Evolutionary conservation across 495 filamentous ascomycete genomes (phyloP), one percentile per base, ranked within the genome.

Genomic region (Podospora pseudocomata): DNA sequence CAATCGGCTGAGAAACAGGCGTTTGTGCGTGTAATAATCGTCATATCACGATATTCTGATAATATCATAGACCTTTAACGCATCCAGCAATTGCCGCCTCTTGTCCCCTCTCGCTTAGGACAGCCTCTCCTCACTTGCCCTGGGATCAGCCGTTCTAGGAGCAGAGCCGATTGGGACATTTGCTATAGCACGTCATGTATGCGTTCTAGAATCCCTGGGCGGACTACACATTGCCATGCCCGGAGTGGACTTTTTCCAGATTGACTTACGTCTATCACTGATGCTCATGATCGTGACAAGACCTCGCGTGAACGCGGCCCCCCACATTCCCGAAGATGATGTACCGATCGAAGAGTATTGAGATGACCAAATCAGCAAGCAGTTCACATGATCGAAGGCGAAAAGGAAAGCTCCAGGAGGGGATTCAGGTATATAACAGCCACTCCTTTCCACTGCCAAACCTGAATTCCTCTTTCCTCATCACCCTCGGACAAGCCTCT

Each of bases 31-130:
- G 39, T 1, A 49, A 49, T 58, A 58, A 4, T 26, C 55, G n/a
- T 26, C 55, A 58, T 58, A 58, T 58, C n/a, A 58, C 55, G 55
- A 58, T 58, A 58, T 58, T 4, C 55, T 58, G 55, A 23, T n/a
- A 19, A 58, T 58, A 58, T 58, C 55, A 58, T 58, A 58, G 13
- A 58, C 9, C 3, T 20, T 20, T 23, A 58, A 5, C 4, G n/a
- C 55, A 58, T 58, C 13, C 6, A 58, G 11, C 19, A 58, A 58
- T 58, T 26, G 55, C 23, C n/a, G n/a, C 23, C 19, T 58, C 9
- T 58, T n/a, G 55, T 58, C 55, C n/a, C 2, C 7, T n/a, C 7
- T 58, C 55, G 55, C 16, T 58, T 58, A 58, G 18, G 19, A 23
- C 55, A 26, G n/a, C 55, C 23, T 58, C 55, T 26, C 55, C 55